These are phyloP conservation scores for Aureobasidium musti DNA, from an alignment of 2,329 filamentous ascomycete genomes.

Conservation along the genomic window DNA sequence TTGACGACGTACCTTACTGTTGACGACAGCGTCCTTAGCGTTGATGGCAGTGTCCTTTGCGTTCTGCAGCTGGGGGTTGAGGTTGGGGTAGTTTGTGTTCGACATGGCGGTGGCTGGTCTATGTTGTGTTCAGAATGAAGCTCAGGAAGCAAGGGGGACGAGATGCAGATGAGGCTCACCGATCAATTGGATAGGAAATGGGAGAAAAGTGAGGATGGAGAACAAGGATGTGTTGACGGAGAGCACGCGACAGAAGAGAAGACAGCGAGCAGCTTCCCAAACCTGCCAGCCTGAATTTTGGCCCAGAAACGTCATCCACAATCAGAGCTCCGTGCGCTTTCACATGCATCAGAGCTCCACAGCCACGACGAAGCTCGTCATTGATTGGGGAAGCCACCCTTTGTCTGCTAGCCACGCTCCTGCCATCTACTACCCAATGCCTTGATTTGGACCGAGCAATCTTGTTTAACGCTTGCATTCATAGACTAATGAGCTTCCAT, in stretches of 20 bases:
- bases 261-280: slow-evolving; percentile 11
- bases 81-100: slow-evolving; percentile 37
- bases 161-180: slow-evolving; percentile 11
- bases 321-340: slow-evolving; percentile 13
- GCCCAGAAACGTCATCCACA: slow-evolving; percentile 22
- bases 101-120: slow-evolving; percentile 26
- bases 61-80: slow-evolving; percentile 36
- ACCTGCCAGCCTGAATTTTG: slow-evolving; percentile 17
- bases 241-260: slow-evolving; percentile 26
- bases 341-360: slow-evolving; percentile 15
- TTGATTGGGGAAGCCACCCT: neutral
- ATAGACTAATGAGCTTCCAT: neutral
- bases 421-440: neutral
- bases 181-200: slow-evolving; percentile 21
- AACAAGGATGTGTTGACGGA: slow-evolving; percentile 14
- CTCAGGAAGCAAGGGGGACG: neutral
- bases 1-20: slow-evolving; percentile 49
- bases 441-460: neutral
- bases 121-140: neutral
- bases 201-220: neutral
- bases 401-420: neutral
- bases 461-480: slow-evolving; percentile 3
- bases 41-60: slow-evolving; percentile 42
- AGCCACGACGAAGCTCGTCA: slow-evolving; percentile 15
- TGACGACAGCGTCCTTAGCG: slow-evolving; percentile 43